Evolutionary conservation across 2,329 filamentous ascomycete species (phyloP), one percentile per base, ranked within the genome.

Genomic region (Fusarium mundagurra): DNA sequence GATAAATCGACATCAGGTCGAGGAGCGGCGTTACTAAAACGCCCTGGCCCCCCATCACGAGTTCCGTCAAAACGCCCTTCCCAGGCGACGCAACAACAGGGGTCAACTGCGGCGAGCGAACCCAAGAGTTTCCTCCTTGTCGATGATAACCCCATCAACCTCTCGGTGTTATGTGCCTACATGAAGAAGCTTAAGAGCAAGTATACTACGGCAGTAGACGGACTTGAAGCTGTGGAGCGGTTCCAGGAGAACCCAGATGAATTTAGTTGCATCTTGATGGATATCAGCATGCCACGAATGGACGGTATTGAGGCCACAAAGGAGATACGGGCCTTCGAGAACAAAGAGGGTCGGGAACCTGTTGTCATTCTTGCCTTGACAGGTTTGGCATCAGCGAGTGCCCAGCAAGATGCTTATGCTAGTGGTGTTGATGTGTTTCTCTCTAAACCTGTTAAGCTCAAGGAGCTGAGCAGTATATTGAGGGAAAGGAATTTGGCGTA

Each of bases 281-380:
- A 90, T 67, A 85, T 89, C 6, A 88, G 84, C 63, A 90, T 90
- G 88, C 88, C 88, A 0, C 79, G 89, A 9, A 86, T 90, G 73
- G 86, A 90, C 69, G 87, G 87, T 0, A 83, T 88, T 5, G 84
- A 85, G 20, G 84, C 86, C 0, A 88, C 87, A 8, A 82, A 84
- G 6, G 79, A 81, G 38, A 89, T 89, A 36, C 83, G 88, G 4
- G 82, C 83, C 1, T 82, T 86, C 47, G 88, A 90, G 73, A 80
- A 82, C 9, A 81, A 85, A 3, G 76, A 83, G 13, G 80, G 81
- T 3, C 75, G 86, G 0, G 64, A 81, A 3, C 84, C 85, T 1
- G 84, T 84, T 2, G 81, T 82, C 3, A 85, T 90, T 20, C 86
- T 90, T 54, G 88, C 88, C 0, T 79, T 90, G 4, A 89, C 88